phyloP scores from a whole-genome alignment of 306 rosid genomes.

The Casuarina cunninghamiana region DNA sequence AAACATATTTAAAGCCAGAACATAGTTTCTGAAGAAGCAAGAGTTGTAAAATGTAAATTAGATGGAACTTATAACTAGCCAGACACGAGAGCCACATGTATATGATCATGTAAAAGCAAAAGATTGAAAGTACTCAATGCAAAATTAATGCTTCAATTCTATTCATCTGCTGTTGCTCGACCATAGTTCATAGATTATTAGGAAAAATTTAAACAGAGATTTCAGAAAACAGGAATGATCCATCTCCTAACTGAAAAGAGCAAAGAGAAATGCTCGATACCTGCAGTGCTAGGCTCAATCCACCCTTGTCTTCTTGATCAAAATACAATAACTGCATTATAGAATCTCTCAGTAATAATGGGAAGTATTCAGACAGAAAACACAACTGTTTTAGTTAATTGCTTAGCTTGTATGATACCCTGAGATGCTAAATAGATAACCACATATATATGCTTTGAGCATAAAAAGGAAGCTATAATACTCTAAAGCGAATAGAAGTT shows the following conservation, averaged over 20 bases:
- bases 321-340: slow-evolving; percentile 73
- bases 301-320: slow-evolving; percentile 82
- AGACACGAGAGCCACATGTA: not conserved
- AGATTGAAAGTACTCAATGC: not conserved
- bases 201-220: not conserved
- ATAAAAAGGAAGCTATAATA: not conserved
- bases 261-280: slow-evolving; percentile 43
- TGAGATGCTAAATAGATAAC: slow-evolving; percentile 1
- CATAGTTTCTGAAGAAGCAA: not conserved
- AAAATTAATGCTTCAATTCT: not conserved
- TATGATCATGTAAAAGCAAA: not conserved
- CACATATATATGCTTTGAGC: not conserved
- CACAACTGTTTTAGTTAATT: not conserved
- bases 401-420: slow-evolving; percentile 4
- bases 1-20: not conserved
- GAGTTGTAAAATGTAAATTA: not conserved
- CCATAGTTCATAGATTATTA: not conserved
- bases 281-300: slow-evolving; percentile 94
- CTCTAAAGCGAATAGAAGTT: not conserved
- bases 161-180: not conserved
- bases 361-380: slow-evolving; percentile 9
- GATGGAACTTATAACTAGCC: not conserved
- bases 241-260: slow-evolving; percentile 2
- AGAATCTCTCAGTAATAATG: slow-evolving; percentile 4
- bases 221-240: not conserved